Evolutionary conservation across 1,284 basidiomycete genomes (phyloP).

Genomic region (Ganoderma boninense): DNA sequence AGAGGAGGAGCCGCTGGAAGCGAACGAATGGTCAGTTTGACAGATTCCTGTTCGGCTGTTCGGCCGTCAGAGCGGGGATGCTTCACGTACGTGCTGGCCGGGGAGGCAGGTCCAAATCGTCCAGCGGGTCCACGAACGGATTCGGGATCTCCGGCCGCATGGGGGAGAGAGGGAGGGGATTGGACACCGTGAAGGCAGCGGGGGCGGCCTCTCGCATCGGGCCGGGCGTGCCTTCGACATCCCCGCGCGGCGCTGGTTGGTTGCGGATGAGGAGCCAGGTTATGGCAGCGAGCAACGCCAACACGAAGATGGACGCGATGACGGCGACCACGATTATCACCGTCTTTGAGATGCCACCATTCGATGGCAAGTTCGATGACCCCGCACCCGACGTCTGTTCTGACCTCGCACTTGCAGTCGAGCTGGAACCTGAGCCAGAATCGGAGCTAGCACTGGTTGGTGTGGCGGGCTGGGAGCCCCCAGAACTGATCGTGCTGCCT

Average conservation of each 20-base stretch:
- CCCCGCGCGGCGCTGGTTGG: conserved; percentile 19
- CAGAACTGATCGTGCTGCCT: neutral
- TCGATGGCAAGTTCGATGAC: neutral
- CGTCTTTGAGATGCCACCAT: conserved; percentile 31
- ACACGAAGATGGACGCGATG: conserved; percentile 34
- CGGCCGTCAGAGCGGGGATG: neutral
- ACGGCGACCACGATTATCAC: conserved; percentile 40
- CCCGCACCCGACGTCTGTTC: neutral
- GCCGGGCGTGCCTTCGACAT: conserved; percentile 24
- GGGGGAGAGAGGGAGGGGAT: conserved; percentile 22
- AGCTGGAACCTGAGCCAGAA: neutral
- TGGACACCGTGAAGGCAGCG: conserved; percentile 19
- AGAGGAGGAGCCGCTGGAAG: conserved; percentile 27
- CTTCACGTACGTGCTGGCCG: neutral
- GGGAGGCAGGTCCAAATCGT: conserved; percentile 8
- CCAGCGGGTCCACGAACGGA: conserved; percentile 34
- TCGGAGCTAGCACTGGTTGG: neutral
- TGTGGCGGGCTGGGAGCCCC: neutral
- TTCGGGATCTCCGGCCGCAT: conserved; percentile 25
- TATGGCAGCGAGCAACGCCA: conserved; percentile 34
- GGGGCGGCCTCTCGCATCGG: conserved; percentile 29
- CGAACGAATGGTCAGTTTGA: neutral
- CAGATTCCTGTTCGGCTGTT: neutral
- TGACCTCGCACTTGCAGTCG: neutral
- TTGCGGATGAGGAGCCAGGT: conserved; percentile 31